Evolutionary conservation across 2,329 filamentous ascomycete species (phyloP), one percentile per base, ranked within the genome.

Genomic region (Coniella lustricola): DNA sequence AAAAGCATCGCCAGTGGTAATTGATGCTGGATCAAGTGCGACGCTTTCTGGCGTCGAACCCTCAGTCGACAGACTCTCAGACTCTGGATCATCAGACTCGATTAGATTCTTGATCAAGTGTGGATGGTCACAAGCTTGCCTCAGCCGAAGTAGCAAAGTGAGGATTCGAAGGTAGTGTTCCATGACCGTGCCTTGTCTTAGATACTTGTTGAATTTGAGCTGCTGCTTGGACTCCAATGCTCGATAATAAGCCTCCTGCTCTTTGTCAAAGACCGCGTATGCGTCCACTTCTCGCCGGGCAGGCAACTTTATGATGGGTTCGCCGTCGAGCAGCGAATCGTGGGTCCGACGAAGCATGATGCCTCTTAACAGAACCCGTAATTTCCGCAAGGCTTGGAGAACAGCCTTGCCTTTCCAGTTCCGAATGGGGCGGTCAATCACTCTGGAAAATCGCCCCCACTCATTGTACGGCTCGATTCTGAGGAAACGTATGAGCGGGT

Each of bases 291-390:
- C 79, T 3, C 71, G 72, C 56, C 86, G 84, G 9, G 76, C 71
- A 0, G 84, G 84, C 4, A 90, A 69, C 22, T 71, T 67, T 34
- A 88, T 70, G 48, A 90, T 86, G 0, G 85, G 85, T 55, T 84
- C 75, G 3, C 87, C 88, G 59, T 94, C 83, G 44, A 93, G 81
- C 51, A 77, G 68, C 1, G 86, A 87, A 35, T 78, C 74, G 64
- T 94, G 94, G 35, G 82, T 89, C 25, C 89, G 83, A 20, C 88
- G 84, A 44, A 94, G 73, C 64, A 91, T 81, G 41, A 90, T 80
- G 1, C 84, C 84, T 57, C 85, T 87, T 36, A 93, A 75, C 8
- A 94, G 33, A 9, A 41, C 31, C 43, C 49, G 65, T 4, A 80
- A 79, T 51, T 87, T 52, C 13, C 49, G 9, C 38, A 52, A 38